Base-by-base conservation (phyloP, 768 basidiomycete genomes). In the Macrolepiota fuliginosa region DNA sequence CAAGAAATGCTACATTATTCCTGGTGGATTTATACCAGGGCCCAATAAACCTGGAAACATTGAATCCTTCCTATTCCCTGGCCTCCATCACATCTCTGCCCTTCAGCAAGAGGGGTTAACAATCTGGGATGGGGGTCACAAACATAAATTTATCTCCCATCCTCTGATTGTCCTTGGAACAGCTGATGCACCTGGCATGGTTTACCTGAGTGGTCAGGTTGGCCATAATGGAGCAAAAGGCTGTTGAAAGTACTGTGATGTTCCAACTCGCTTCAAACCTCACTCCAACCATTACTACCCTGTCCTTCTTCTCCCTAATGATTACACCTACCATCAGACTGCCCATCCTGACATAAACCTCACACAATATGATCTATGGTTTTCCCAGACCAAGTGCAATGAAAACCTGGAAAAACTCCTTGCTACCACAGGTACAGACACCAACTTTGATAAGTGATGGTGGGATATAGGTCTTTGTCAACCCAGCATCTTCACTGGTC, bases 31-130 rank as follows among this genome's bases (percentile, higher is more conserved):
- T 65, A 64, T 60, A 64, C 74, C 58, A 67, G 67, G 65, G 12
- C 76, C 75, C 0, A 70, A 75, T 22, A 71, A 72, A 13, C 73
- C 70, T 0, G 73, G 73, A 58, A 64, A 72, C 53, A 0, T 69
- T 1, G 74, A 78, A 40, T 75, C 72, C 0, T 77, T 73, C 58
- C 60, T 76, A 5, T 78, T 75, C 58, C 71, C 69, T 2, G 68
- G 69, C 6, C 61, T 79, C 3, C 66, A 73, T 58, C 76, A 78
- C 62, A 54, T 77, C 22, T 59, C 69, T 7, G 40, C 40, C 40
- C n/a, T 40, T 15, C 4, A 17, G n/a, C 13, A 4, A 4, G 17
- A 40, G 13, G 40, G 40, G 5, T 12, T 40, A 5, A 13, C 9
- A 40, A 6, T 40, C n/a, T 40, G 40, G 7, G 13, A 40, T 17